Percentiles rank a stretch among this genome's conserved stretches.
These are phyloP conservation scores for Neofusicoccum parvum DNA, from an alignment of 2,329 filamentous ascomycete genomes.

Conservation along the genomic window DNA sequence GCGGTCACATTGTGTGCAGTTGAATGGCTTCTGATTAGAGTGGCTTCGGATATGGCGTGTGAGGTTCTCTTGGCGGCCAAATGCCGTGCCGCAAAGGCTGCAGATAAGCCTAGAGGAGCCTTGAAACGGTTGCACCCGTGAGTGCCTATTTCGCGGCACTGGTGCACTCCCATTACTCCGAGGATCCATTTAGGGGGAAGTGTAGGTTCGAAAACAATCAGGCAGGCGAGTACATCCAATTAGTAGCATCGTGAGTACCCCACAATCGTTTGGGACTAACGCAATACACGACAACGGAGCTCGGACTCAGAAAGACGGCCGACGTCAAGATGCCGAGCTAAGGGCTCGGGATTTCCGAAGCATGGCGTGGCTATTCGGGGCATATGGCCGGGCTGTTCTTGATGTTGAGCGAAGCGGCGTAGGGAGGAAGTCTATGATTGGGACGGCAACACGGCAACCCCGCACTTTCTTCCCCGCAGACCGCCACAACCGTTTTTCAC, in stretches of 20 bases:
- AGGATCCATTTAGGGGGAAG: background rate
- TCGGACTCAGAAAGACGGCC: background rate
- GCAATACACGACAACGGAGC: background rate
- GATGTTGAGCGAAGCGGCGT: background rate
- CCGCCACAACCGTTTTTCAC: background rate
- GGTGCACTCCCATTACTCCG: background rate
- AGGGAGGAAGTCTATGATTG: background rate
- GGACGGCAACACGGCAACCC: background rate
- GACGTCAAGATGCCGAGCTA: too few species aligned
- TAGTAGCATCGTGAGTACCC: too few species aligned
- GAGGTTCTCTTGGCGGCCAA: constrained; percentile 1
- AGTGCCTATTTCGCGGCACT: background rate
- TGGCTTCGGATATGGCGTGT: constrained; percentile 6
- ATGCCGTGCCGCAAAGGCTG: background rate
- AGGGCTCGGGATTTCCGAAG: background rate
- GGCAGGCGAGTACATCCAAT: too few species aligned
- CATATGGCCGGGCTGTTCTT: background rate
- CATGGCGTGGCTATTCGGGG: background rate
- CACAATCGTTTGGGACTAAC: too few species aligned
- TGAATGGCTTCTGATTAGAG: background rate
- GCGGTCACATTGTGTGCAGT: background rate
- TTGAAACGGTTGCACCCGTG: background rate
- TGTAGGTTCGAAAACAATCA: too few species aligned
- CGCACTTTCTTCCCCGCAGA: background rate
- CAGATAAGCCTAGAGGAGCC: background rate